phyloP scores from a whole-genome alignment of 2,329 filamentous ascomycete species.

The Fusarium nisikadoi region DNA sequence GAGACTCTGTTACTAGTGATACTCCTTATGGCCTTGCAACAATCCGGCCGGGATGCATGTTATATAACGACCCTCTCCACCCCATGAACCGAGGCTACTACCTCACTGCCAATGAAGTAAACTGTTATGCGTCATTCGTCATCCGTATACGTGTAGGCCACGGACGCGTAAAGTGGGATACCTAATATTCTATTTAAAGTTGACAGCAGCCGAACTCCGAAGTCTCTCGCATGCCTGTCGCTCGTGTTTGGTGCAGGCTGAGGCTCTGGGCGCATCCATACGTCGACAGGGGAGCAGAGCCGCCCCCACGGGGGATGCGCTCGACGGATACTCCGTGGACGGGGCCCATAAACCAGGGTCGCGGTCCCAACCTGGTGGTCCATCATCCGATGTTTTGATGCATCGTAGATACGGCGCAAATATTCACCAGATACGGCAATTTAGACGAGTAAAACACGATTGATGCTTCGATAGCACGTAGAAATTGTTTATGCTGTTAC shows the following conservation, averaged over 20 bases:
- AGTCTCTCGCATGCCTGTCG: not conserved
- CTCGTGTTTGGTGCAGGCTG: not conserved
- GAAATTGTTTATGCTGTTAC: not conserved
- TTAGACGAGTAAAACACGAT: not conserved
- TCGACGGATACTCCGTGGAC: too few species aligned
- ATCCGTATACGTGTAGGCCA: not conserved
- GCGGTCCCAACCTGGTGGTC: not conserved
- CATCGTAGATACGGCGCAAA: not conserved
- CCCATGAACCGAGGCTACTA: not conserved
- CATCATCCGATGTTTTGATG: not conserved
- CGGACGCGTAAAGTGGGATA: too few species aligned
- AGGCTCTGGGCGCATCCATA: not conserved
- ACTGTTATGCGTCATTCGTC: not conserved
- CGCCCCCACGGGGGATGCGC: not conserved
- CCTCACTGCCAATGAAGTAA: rapidly evolving
- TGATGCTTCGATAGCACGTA: too few species aligned
- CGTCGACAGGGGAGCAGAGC: not conserved
- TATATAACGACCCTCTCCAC: not conserved
- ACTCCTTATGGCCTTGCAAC: rapidly evolving
- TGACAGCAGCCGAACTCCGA: not conserved
- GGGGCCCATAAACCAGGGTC: not conserved
- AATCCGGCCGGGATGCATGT: rapidly evolving
- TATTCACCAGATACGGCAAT: rapidly evolving
- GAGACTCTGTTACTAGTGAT: not conserved
- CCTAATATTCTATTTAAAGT: not conserved